These are phyloP conservation scores for Sporobolomyces pararoseus DNA, from an alignment of 768 basidiomycete genomes.

Conservation along the genomic window DNA sequence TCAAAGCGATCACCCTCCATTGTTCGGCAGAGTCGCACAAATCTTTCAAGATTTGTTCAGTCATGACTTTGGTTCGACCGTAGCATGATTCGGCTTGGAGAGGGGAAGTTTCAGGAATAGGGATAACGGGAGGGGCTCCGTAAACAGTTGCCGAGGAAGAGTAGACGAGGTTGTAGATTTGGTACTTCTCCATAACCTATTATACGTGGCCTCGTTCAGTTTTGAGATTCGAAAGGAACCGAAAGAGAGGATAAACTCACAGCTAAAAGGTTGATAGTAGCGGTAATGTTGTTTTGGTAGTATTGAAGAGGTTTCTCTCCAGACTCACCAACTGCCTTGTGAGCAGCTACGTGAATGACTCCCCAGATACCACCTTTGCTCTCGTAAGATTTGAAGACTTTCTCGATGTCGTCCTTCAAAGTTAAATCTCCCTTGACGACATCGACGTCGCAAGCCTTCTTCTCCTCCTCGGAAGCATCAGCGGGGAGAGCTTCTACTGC, in stretches of 20 bases:
- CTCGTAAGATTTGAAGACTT: conserved; percentile 72
- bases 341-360: conserved; percentile 90
- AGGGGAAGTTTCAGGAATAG: conserved; percentile 87
- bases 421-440: conserved; percentile 70
- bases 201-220: background rate
- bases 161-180: conserved; percentile 83
- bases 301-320: conserved; percentile 87
- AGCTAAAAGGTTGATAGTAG: conserved; percentile 72
- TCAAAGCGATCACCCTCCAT: conserved; percentile 79
- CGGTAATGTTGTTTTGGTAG: conserved; percentile 88
- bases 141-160: conserved; percentile 98
- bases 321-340: conserved; percentile 97
- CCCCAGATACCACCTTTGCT: conserved; percentile 91
- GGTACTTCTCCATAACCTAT: conserved; percentile 78
- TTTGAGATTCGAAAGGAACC: background rate
- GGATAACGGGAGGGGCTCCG: conserved; percentile 83
- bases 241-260: conserved; percentile 44
- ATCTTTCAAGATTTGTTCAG: conserved; percentile 83
- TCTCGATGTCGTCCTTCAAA: conserved; percentile 63
- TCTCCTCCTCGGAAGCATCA: conserved; percentile 64
- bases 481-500: conserved; percentile 68
- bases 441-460: conserved; percentile 70
- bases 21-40: conserved; percentile 70
- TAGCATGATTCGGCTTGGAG: conserved; percentile 87
- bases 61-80: conserved; percentile 93